Evolutionary conservation across 164 flowering plant genomes (phyloP).

Genomic region (Berberis thunbergii): DNA sequence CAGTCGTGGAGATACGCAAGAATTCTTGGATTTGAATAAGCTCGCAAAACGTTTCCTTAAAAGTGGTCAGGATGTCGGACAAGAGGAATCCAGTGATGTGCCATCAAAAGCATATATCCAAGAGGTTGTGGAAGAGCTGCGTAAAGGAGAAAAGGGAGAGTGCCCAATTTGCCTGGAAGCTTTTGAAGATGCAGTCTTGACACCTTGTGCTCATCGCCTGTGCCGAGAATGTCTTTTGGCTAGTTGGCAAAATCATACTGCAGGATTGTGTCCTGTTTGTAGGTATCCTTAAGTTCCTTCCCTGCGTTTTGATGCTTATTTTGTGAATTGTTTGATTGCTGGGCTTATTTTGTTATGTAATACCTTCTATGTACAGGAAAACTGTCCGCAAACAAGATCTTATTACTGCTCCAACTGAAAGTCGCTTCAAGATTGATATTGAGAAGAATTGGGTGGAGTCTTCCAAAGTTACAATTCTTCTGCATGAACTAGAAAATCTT

Average conservation of each 20-base stretch:
- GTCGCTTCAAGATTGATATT: constrained; percentile 78
- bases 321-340: background rate
- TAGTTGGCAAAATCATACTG: constrained; percentile 71
- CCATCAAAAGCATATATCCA: constrained; percentile 85
- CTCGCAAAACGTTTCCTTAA: constrained; percentile 84
- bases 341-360: background rate
- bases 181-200: constrained; percentile 96
- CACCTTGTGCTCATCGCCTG: constrained; percentile 94
- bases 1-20: constrained; percentile 98
- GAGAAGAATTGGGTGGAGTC: constrained; percentile 98
- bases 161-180: constrained; percentile 98
- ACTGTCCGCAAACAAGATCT: constrained; percentile 64
- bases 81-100: constrained; percentile 36
- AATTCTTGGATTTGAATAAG: constrained; percentile 79
- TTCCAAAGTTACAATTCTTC: constrained; percentile 55
- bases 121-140: constrained; percentile 87
- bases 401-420: constrained; percentile 85
- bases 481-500: constrained; percentile 64
- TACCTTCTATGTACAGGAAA: constrained; percentile 45
- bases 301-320: background rate
- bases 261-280: constrained; percentile 96
- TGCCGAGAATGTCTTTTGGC: constrained; percentile 94
- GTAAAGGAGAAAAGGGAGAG: constrained; percentile 85
- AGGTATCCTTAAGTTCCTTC: constrained; percentile 40
- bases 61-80: constrained; percentile 32